Evolutionary conservation across 805 yeast species (phyloP).

Genomic region (Spathaspora girioi): DNA sequence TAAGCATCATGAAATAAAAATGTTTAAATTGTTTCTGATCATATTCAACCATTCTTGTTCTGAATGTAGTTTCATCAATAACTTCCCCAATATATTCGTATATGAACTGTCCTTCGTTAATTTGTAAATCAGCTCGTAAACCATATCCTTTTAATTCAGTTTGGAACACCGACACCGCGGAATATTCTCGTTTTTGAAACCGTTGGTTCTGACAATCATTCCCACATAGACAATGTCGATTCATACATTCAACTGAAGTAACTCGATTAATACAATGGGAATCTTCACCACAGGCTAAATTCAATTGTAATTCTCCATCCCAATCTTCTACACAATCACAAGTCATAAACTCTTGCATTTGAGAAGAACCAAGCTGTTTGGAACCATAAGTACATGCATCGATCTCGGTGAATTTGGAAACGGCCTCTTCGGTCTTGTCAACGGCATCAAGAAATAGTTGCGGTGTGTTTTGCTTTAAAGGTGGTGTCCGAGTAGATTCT

Average conservation of each 20-base stretch:
- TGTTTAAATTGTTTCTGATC: slow-evolving; percentile 68
- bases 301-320: slow-evolving; percentile 34
- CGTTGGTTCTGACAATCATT: slow-evolving; percentile 80
- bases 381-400: slow-evolving; percentile 59
- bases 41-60: slow-evolving; percentile 70
- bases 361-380: slow-evolving; percentile 58
- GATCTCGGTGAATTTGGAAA: slow-evolving; percentile 51
- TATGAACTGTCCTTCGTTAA: slow-evolving; percentile 66
- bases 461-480: slow-evolving; percentile 4
- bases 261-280: slow-evolving; percentile 90
- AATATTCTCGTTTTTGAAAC: slow-evolving; percentile 74
- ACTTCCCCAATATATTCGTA: slow-evolving; percentile 96
- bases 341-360: slow-evolving; percentile 70
- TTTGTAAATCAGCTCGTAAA: slow-evolving; percentile 60
- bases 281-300: slow-evolving; percentile 75
- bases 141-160: slow-evolving; percentile 91
- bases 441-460: slow-evolving; percentile 37
- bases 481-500: slow-evolving; percentile 1
- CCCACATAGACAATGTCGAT: slow-evolving; percentile 69
- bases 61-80: slow-evolving; percentile 73
- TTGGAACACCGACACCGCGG: slow-evolving; percentile 72
- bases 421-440: slow-evolving; percentile 70
- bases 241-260: slow-evolving; percentile 87
- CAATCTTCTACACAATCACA: slow-evolving; percentile 77
- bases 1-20: slow-evolving; percentile 94